Evolutionary conservation across 2,329 filamentous ascomycete species (phyloP).

Genomic region (Nigrospora osmanthi): DNA sequence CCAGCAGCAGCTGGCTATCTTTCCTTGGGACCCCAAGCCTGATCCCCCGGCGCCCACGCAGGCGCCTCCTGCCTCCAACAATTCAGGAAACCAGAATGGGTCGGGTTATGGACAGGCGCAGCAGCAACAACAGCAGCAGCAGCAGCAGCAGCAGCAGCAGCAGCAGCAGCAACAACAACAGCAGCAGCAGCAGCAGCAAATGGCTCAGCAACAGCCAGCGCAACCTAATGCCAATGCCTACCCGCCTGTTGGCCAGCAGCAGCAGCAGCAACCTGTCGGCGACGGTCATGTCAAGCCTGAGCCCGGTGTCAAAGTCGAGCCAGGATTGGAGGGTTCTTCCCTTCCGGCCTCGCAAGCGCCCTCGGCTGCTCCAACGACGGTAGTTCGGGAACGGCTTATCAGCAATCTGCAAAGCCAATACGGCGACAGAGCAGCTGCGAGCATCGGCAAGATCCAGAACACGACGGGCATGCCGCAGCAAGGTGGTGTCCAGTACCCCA

Average conservation of each 20-base stretch:
- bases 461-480: constrained; percentile 10
- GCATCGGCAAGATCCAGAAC: constrained; percentile 55
- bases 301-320: constrained; percentile 39
- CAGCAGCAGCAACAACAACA: constrained; percentile 11
- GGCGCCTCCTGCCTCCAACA: constrained; percentile 17
- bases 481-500: constrained; percentile 13
- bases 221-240: constrained; percentile 10
- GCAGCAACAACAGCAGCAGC: constrained; percentile 12
- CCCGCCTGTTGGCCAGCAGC: constrained; percentile 10
- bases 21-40: constrained; percentile 91
- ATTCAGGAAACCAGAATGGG: no score
- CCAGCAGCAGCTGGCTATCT: constrained; percentile 73
- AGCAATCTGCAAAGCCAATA: constrained; percentile 52
- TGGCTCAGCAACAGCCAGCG: constrained; percentile 17
- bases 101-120: constrained; percentile 2
- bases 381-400: constrained; percentile 31
- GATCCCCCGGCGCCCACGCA: constrained; percentile 42
- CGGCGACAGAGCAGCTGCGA: constrained; percentile 56
- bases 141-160: constrained; percentile 5
- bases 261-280: constrained; percentile 9
- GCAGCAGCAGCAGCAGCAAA: constrained; percentile 10
- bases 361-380: no score
- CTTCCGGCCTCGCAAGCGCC: constrained; percentile 12
- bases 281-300: constrained; percentile 36
- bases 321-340: constrained; percentile 30